phyloP scores from a whole-genome alignment of 73 alveolate genomes.

The Halteria grandinella region DNA sequence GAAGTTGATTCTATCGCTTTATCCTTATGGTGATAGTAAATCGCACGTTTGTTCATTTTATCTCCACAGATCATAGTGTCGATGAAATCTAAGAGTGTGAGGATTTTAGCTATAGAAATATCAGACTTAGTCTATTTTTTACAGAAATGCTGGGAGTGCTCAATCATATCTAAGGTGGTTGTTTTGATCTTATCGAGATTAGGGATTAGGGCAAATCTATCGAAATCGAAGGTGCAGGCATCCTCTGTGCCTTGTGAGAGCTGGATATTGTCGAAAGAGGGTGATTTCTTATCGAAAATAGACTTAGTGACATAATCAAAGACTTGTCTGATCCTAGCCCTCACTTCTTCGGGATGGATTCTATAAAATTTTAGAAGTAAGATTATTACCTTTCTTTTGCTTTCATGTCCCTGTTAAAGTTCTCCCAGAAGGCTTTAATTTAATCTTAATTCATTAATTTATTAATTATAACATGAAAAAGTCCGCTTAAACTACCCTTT shows the following conservation, averaged over 20 bases:
- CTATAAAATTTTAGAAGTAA: too few relatives aligned
- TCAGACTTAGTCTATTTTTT: neutral
- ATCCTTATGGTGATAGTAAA: slow-evolving; percentile 9
- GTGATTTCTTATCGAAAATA: neutral
- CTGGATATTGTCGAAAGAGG: neutral
- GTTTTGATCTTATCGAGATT: neutral
- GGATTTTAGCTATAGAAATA: slow-evolving; percentile 26
- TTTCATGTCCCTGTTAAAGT: too few relatives aligned
- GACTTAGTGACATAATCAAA: slow-evolving; percentile 28
- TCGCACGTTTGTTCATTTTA: slow-evolving; percentile 35
- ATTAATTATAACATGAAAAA: too few relatives aligned
- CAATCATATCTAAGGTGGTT: neutral
- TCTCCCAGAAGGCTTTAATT: too few relatives aligned
- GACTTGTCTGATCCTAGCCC: slow-evolving; percentile 14
- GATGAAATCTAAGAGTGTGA: slow-evolving; percentile 11
- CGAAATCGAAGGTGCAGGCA: neutral
- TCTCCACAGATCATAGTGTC: neutral
- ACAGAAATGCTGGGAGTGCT: slow-evolving; percentile 37
- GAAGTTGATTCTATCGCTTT: neutral
- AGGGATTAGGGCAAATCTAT: neutral
- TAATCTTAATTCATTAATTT: too few relatives aligned
- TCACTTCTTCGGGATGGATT: slow-evolving; percentile 1
- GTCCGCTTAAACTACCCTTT: too few relatives aligned
- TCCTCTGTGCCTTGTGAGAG: neutral
- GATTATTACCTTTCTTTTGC: too few relatives aligned